Evolutionary conservation across 1,139 yeast species (phyloP), one percentile per base, ranked within the genome.

Genomic region (Yamadazyma mexicana): DNA sequence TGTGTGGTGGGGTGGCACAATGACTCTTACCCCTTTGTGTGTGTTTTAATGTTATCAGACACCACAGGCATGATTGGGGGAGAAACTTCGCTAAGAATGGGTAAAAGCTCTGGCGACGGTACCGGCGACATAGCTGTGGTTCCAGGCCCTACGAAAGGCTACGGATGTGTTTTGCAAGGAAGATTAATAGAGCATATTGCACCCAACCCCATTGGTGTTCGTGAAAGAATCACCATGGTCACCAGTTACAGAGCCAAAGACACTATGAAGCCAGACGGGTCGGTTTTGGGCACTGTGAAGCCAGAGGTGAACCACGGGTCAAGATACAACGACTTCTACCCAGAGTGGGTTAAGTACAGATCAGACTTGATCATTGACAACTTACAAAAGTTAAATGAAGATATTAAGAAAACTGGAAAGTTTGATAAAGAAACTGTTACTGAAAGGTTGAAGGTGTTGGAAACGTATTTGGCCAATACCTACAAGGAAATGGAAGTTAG

Each of bases 21-120:
- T 40, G 84, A 79, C 54, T 70, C 79, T 27, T 77, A 76, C 41
- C 83, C 83, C 9, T 76, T 76, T 55, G 83, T 79, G n/a, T 78
- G 83, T 58, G 83, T 79, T 15, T 62, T 79, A 39, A 79, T 79
- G 84, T 54, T 79, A 30, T 70, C 79, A 31, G 82, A 77, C 51
- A 77, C 83, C 12, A 49, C 73, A 8, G 58, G 63, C 29, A 77
- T 79, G 83, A 60, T 73, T 54, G 83, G 83, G 15, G 83, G 83
- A 34, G 83, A 77, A 52, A 79, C 84, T 3, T 66, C 75, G 17
- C 62, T 75, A 47, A 64, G 74, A 49, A 75, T 66, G 59, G 79
- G 79, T 14, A 48, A 48, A 38, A 44, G 47, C 15, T 35, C 40
- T 16, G 47, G 57, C 61, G 43, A 70, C 66, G 31, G 30, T 9